phyloP scores from a whole-genome alignment of 495 filamentous ascomycete species.

The Glonium stellatum region DNA sequence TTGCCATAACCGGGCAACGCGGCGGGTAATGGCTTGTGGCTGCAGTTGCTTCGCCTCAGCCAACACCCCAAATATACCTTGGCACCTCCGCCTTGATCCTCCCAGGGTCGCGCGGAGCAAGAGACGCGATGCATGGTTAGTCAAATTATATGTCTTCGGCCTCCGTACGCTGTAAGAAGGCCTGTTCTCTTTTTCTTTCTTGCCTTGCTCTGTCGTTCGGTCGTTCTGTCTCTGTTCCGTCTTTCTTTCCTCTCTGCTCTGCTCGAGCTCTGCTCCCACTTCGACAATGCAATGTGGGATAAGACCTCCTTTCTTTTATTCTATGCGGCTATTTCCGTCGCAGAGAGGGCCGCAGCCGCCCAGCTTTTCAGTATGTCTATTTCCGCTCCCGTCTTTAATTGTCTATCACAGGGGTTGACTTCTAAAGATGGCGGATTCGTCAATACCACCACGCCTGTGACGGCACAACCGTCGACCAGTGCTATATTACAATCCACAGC shows the following conservation, averaged over 20 bases:
- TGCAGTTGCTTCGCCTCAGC: neutral
- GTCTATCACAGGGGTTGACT: neutral
- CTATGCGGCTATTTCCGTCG: slow-evolving; percentile 14
- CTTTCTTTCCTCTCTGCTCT: neutral
- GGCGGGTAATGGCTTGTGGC: slow-evolving; percentile 9
- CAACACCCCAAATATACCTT: slow-evolving; percentile 10
- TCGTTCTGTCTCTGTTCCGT: slow-evolving; percentile 15
- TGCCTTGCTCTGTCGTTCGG: neutral
- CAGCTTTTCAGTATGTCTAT: neutral
- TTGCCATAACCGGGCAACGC: neutral
- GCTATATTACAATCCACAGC: neutral
- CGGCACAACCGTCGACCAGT: neutral
- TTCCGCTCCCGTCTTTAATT: neutral
- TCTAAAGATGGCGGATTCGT: neutral
- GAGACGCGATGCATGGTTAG: neutral
- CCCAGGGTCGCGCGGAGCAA: too few relatives aligned
- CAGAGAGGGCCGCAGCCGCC: neutral
- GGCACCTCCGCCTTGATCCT: too few relatives aligned
- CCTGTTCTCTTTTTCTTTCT: slow-evolving; percentile 10
- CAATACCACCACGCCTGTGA: neutral
- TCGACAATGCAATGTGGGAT: slow-evolving; percentile 30
- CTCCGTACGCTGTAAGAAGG: slow-evolving; percentile 16
- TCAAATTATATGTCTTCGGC: slow-evolving; percentile 4
- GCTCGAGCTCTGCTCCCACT: slow-evolving; percentile 12
- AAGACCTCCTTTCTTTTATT: slow-evolving; percentile 17